phyloP scores from a whole-genome alignment of 352 stramenopile species.

The Globisporangium iwayamae region DNA sequence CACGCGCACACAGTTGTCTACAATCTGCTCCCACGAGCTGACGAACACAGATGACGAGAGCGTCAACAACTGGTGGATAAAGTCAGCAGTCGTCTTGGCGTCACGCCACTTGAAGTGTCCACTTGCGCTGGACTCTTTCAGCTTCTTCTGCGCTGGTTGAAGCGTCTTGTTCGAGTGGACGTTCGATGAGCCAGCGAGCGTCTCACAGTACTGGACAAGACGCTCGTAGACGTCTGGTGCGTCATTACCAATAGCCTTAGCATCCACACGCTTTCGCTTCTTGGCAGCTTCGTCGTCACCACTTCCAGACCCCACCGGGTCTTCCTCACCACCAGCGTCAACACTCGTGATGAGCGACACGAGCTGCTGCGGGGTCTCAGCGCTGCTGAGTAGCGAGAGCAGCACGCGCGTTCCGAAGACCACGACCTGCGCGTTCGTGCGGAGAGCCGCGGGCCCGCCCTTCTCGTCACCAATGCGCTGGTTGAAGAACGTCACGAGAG shows the following conservation, averaged over 20 bases:
- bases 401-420: constrained; percentile 43
- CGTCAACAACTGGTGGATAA: constrained; percentile 19
- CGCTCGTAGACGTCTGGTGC: constrained; percentile 33
- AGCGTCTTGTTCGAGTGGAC: background rate
- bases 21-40: constrained; percentile 33
- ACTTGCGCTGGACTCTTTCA: constrained; percentile 1
- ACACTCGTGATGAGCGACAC: constrained; percentile 35
- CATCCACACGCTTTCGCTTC: constrained; percentile 18
- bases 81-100: background rate
- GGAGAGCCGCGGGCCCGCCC: constrained; percentile 17
- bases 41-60: constrained; percentile 26
- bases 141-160: constrained; percentile 6
- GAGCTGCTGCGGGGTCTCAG: constrained; percentile 32
- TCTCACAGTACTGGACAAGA: constrained; percentile 30
- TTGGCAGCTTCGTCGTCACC: constrained; percentile 4
- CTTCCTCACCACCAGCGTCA: background rate
- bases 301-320: background rate
- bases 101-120: constrained; percentile 9
- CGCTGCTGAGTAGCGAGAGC: constrained; percentile 31
- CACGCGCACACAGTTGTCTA: constrained; percentile 28
- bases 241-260: background rate
- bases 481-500: constrained; percentile 50
- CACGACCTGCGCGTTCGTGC: constrained; percentile 24
- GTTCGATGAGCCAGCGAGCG: background rate
- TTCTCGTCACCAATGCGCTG: background rate